Evolutionary conservation across 805 yeast genomes (phyloP).

Genomic region (Scheffersomyces coipomensis): DNA sequence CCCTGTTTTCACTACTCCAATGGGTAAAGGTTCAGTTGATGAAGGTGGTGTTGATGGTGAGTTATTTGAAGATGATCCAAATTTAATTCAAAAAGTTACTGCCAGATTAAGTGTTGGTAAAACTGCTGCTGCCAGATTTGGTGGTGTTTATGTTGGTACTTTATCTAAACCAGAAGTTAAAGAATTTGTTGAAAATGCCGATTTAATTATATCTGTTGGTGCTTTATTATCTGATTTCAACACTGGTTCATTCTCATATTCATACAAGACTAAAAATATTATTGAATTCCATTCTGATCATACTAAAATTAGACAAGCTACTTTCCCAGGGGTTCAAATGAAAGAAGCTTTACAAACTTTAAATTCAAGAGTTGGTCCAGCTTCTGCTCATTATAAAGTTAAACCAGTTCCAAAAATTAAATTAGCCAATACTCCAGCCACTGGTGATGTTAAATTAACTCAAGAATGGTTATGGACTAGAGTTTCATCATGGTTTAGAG

Average conservation of each 20-base stretch:
- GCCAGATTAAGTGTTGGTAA: constrained; percentile 17
- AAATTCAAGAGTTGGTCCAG: constrained; percentile 30
- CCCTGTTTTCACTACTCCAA: constrained; percentile 40
- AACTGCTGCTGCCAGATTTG: constrained; percentile 26
- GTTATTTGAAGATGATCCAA: constrained; percentile 22
- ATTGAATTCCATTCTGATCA: constrained; percentile 43
- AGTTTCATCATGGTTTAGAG: constrained; percentile 59
- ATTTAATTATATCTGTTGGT: constrained; percentile 36
- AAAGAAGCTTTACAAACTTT: constrained; percentile 46
- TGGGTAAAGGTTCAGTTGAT: constrained; percentile 39
- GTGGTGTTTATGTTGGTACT: constrained; percentile 41
- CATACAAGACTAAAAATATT: constrained; percentile 36
- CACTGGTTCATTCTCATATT: constrained; percentile 40
- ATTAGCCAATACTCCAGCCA: constrained; percentile 43
- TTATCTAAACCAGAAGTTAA: constrained; percentile 35
- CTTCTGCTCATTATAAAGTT: constrained; percentile 45
- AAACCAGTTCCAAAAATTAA: constrained; percentile 55
- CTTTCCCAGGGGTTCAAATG: constrained; percentile 42
- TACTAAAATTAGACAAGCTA: constrained; percentile 39
- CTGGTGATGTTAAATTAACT: constrained; percentile 29
- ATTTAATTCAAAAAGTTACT: constrained; percentile 19
- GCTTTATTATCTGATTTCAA: constrained; percentile 40
- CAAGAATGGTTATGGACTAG: constrained; percentile 73
- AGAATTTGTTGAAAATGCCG: constrained; percentile 35
- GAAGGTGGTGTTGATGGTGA: constrained; percentile 35